Evolutionary conservation across 2,329 filamentous ascomycete species (phyloP).

Genomic region (Pseudogymnoascus sp.): DNA sequence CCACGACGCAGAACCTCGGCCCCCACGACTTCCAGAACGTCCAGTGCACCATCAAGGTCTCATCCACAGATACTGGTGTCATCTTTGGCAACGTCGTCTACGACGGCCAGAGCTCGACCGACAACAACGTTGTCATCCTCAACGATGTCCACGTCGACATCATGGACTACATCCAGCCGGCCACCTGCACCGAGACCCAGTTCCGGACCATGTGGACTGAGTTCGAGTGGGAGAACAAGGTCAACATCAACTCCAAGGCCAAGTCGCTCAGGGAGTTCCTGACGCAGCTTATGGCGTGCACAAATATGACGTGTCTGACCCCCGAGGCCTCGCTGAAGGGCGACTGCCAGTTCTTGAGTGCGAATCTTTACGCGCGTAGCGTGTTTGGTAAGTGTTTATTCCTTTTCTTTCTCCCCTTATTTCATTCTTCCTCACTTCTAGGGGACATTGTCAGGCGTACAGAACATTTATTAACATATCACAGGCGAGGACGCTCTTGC

Average conservation of each 20-base stretch:
- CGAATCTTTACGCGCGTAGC: slow-evolving; percentile 91
- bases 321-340: slow-evolving; percentile 94
- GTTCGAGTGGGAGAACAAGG: slow-evolving; percentile 99
- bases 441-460: background rate
- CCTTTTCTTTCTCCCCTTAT: background rate
- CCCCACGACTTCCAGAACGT: slow-evolving; percentile 97
- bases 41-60: slow-evolving; percentile 97
- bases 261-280: slow-evolving; percentile 88
- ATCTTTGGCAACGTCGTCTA: slow-evolving; percentile 99
- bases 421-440: background rate
- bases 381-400: slow-evolving; percentile 76
- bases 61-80: slow-evolving; percentile 93
- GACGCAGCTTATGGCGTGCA: slow-evolving; percentile 89
- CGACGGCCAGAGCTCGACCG: slow-evolving; percentile 83
- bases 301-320: slow-evolving; percentile 97
- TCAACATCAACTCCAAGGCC: slow-evolving; percentile 98
- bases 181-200: slow-evolving; percentile 91
- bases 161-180: slow-evolving; percentile 99
- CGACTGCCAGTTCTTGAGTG: slow-evolving; percentile 95
- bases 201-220: slow-evolving; percentile 99
- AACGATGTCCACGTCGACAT: slow-evolving; percentile 98
- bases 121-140: slow-evolving; percentile 93
- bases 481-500: slow-evolving; percentile 95
- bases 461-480: slow-evolving; percentile 19
- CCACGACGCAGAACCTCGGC: slow-evolving; percentile 89